These are phyloP conservation scores for Exsudoporus floridanus DNA, from an alignment of 1,284 basidiomycete species.

Conservation along the genomic window DNA sequence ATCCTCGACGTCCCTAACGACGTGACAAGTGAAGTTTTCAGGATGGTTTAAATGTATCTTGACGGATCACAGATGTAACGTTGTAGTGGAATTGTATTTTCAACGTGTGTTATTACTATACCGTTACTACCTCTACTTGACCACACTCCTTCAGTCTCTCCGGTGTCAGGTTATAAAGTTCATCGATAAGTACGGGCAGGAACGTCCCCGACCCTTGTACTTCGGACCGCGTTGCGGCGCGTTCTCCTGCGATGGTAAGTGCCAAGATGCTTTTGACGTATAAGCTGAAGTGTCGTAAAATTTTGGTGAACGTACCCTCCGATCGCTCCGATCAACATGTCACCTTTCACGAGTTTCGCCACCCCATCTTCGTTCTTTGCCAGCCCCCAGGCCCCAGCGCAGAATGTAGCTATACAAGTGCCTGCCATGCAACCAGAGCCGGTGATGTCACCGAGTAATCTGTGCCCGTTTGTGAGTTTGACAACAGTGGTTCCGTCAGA, in stretches of 20 bases:
- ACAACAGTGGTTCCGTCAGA: slow-evolving; percentile 79
- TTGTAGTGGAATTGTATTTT: not conserved
- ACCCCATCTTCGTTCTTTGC: slow-evolving; percentile 24
- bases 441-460: slow-evolving; percentile 78
- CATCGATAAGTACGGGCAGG: slow-evolving; percentile 83
- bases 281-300: slow-evolving; percentile 6
- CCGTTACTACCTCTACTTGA: slow-evolving; percentile 45
- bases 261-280: slow-evolving; percentile 62
- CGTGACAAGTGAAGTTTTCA: not conserved
- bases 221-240: slow-evolving; percentile 66
- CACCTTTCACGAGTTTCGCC: slow-evolving; percentile 59
- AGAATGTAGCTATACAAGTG: slow-evolving; percentile 73
- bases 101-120: not conserved
- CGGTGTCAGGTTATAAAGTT: slow-evolving; percentile 64
- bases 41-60: not conserved
- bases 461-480: slow-evolving; percentile 74
- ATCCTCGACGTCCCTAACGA: slow-evolving; percentile 47
- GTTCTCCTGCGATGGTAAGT: slow-evolving; percentile 82
- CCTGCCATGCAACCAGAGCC: slow-evolving; percentile 91
- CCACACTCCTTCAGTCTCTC: slow-evolving; percentile 51
- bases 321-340: slow-evolving; percentile 73
- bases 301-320: slow-evolving; percentile 57
- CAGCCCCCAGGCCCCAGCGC: slow-evolving; percentile 60
- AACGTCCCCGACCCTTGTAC: slow-evolving; percentile 89
- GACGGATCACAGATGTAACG: not conserved